Evolutionary conservation across 139 green algal species (phyloP).

Genomic region (Auxenochlorella pyrenoidosa): DNA sequence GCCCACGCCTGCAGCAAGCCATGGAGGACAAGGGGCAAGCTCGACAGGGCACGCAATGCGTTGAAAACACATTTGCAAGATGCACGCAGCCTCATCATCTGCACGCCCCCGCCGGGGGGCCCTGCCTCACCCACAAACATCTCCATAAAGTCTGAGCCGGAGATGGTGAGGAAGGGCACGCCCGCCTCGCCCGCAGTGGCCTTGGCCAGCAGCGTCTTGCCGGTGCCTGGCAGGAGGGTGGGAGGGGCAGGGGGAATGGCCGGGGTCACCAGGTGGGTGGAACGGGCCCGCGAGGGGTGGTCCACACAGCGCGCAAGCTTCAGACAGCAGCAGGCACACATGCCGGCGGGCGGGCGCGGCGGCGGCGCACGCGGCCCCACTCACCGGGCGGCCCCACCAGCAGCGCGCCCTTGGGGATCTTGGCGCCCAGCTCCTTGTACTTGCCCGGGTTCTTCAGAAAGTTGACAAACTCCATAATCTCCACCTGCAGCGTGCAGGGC

Average conservation of each 20-base stretch:
- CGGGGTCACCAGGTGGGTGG: neutral
- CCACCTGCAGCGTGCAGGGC: neutral
- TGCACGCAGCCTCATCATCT: no score
- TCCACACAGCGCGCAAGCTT: no score
- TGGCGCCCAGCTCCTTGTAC: slow-evolving; percentile 86
- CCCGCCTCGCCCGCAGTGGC: slow-evolving; percentile 95
- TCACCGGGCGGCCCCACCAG: slow-evolving; percentile 84
- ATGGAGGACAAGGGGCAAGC: no score
- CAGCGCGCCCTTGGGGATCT: slow-evolving; percentile 94
- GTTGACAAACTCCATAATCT: slow-evolving; percentile 99
- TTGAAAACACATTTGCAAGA: no score
- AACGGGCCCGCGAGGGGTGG: no score
- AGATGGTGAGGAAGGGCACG: slow-evolving; percentile 94
- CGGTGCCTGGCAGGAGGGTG: slow-evolving; percentile 72
- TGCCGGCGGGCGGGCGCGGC: no score
- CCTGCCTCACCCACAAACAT: slow-evolving; percentile 82
- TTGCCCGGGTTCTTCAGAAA: slow-evolving; percentile 91
- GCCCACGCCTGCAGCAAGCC: slow-evolving; percentile 66
- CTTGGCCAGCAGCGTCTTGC: slow-evolving; percentile 97
- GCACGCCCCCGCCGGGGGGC: no score
- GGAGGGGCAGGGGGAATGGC: neutral
- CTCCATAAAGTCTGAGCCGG: slow-evolving; percentile 83
- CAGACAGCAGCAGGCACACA: neutral
- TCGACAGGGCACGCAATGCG: no score
- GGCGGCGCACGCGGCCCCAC: no score